Conservation (phyloP, 805 yeast species). For the Candida boleticola region DNA sequence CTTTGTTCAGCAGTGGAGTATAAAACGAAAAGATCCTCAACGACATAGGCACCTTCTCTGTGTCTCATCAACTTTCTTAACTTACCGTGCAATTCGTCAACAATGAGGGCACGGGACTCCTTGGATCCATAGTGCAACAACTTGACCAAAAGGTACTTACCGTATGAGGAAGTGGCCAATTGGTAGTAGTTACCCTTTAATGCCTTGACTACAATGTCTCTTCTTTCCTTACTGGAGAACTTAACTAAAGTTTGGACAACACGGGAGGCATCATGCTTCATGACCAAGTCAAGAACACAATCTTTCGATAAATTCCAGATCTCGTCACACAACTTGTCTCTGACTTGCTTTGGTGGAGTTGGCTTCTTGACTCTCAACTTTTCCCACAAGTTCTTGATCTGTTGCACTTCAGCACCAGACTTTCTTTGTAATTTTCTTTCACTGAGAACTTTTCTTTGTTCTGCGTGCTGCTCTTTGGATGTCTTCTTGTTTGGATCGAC, state of each 20-base stretch:
- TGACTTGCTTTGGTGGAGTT: conserved; percentile 69
- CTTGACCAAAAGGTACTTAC: conserved; percentile 87
- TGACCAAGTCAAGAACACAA: conserved; percentile 75
- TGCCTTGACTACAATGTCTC: conserved; percentile 64
- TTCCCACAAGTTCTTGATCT: conserved; percentile 89
- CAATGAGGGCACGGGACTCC: conserved; percentile 68
- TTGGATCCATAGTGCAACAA: conserved; percentile 89
- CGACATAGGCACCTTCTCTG: conserved; percentile 96
- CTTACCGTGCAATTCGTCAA: conserved; percentile 86
- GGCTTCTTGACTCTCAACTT: conserved; percentile 81
- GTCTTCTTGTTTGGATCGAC: conserved; percentile 46
- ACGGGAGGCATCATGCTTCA: conserved; percentile 96
- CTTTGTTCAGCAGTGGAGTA: conserved; percentile 84
- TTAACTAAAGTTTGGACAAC: conserved; percentile 92
- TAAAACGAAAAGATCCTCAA: conserved; percentile 85
- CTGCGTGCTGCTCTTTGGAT: conserved; percentile 72
- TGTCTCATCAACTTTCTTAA: conserved; percentile 92
- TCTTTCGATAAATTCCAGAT: conserved; percentile 82
- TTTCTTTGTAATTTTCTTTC: conserved; percentile 87
- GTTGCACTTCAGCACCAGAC: conserved; percentile 82
- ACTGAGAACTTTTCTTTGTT: conserved; percentile 70
- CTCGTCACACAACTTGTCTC: conserved; percentile 77
- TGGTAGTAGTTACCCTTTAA: conserved; percentile 75
- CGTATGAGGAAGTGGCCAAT: conserved; percentile 89
- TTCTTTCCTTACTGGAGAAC: conserved; percentile 75